Conservation (phyloP, 2,329 filamentous ascomycete genomes). For the Penicillium oxalicum region DNA sequence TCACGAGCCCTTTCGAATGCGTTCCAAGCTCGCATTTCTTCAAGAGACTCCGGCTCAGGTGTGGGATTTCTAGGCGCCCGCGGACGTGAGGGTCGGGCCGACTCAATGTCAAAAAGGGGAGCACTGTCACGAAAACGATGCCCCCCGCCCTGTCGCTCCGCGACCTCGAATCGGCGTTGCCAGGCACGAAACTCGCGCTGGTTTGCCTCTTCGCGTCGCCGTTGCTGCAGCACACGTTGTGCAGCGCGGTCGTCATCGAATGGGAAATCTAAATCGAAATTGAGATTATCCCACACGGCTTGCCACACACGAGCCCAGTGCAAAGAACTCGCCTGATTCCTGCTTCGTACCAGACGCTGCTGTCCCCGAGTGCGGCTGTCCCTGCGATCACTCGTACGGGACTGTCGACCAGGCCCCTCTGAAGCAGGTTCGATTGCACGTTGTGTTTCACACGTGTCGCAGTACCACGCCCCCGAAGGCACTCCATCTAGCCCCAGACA, state of each 20-base stretch:
- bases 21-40: conserved; percentile 82
- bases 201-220: conserved; percentile 44
- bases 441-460: conserved; percentile 65
- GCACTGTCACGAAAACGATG: conserved; percentile 67
- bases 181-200: conserved; percentile 62
- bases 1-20: conserved; percentile 81
- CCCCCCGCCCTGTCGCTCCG: conserved; percentile 68
- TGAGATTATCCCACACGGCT: conserved; percentile 72
- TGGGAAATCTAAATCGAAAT: conserved; percentile 77
- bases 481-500: conserved; percentile 78
- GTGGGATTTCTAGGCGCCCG: conserved; percentile 34
- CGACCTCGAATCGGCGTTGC: conserved; percentile 78
- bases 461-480: conserved; percentile 80
- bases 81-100: conserved; percentile 37
- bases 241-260: conserved; percentile 66
- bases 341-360: conserved; percentile 37
- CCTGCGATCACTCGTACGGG: conserved; percentile 40
- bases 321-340: conserved; percentile 43
- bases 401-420: conserved; percentile 27
- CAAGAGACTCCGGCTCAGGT: conserved; percentile 64
- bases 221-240: conserved; percentile 52
- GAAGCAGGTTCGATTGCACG: conserved; percentile 36
- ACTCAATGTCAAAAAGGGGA: conserved; percentile 51
- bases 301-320: conserved; percentile 80
- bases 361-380: conserved; percentile 45